Base-by-base conservation (phyloP, 2,329 filamentous ascomycete genomes). In the Aspergillus pseudoglaucus region DNA sequence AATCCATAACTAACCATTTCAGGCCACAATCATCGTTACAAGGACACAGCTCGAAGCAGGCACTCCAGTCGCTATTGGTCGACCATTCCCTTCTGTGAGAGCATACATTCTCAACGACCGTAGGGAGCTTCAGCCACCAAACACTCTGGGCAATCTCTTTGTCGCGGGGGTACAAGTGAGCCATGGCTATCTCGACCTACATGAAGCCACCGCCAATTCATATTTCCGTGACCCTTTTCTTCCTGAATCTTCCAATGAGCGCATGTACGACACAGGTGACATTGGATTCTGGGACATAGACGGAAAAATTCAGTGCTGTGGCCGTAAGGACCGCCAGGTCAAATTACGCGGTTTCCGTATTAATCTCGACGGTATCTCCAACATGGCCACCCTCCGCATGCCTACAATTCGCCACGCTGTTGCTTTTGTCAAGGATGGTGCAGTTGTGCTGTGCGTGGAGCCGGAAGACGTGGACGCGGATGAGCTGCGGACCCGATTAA, bases 221-320 rank as follows among this genome's bases (percentile, higher is more conserved):
- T 69, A 69, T 35, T 49, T 64, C 5, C 51, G 53, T 0, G 68
- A 73, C 47, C 40, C 58, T 1, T 52, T 69, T 20, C 44, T 47
- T 20, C 43, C 46, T 1, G 27, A 42, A 4, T 20, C 10, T 12
- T 51, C 39, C 2, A 48, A 51, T 2, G 60, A 66, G 47, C 41
- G 23, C 2, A 74, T 71, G 62, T 73, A 72, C 49, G 53, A 58
- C 22, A 76, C 73, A 0, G 74, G 74, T 4, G 74, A 77, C 51
- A 47, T 56, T 1, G 72, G 64, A 3, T 65, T 61, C n/a, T 68
- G 68, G 55, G 61, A 54, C 2, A 44, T 57, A 0, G 60, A 64
- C 32, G 72, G 71, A 0, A 58, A 71, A n/a, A 44, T 77, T 2
- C 53, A 64, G 3, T 65, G 66, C 33, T 49, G 68, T 4, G 70